Evolutionary conservation across 2,329 filamentous ascomycete species (phyloP).

Genomic region (Emmonsiellopsis sp.): DNA sequence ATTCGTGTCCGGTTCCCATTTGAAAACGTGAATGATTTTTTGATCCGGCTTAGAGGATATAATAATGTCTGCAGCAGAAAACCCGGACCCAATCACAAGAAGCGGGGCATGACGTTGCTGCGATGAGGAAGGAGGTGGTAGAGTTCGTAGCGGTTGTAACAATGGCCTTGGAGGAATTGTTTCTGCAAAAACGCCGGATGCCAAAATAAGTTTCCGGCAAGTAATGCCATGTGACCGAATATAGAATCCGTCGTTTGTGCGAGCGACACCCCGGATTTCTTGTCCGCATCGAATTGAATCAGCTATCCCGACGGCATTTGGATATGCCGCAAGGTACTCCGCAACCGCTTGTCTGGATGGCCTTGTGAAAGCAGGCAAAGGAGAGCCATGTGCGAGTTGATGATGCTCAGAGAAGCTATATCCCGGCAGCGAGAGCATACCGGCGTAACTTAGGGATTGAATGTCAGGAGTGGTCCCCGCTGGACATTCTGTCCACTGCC

Average conservation of each 20-base stretch:
- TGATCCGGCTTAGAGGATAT: conserved; percentile 43
- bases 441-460: conserved; percentile 52
- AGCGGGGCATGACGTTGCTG: conserved; percentile 29
- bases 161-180: conserved; percentile 42
- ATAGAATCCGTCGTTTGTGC: conserved; percentile 38
- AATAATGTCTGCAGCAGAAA: conserved; percentile 53
- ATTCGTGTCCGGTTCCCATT: conserved; percentile 47
- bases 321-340: conserved; percentile 47
- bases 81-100: conserved; percentile 52
- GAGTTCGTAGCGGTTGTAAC: conserved; percentile 36
- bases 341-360: conserved; percentile 47
- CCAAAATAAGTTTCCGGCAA: conserved; percentile 49
- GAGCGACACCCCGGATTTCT: conserved; percentile 34
- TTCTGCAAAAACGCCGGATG: conserved; percentile 50
- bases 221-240: conserved; percentile 42
- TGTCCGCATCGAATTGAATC: conserved; percentile 37
- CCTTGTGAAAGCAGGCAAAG: conserved; percentile 43
- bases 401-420: conserved; percentile 49
- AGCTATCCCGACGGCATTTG: conserved; percentile 42
- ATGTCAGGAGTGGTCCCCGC: conserved; percentile 46
- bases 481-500: conserved; percentile 51
- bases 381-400: conserved; percentile 28
- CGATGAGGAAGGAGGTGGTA: conserved; percentile 15
- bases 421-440: conserved; percentile 51
- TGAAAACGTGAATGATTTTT: conserved; percentile 50